Evolutionary conservation across 192 early-diverging fungal genomes (phyloP).

Genomic region (Coemansia umbellata): DNA sequence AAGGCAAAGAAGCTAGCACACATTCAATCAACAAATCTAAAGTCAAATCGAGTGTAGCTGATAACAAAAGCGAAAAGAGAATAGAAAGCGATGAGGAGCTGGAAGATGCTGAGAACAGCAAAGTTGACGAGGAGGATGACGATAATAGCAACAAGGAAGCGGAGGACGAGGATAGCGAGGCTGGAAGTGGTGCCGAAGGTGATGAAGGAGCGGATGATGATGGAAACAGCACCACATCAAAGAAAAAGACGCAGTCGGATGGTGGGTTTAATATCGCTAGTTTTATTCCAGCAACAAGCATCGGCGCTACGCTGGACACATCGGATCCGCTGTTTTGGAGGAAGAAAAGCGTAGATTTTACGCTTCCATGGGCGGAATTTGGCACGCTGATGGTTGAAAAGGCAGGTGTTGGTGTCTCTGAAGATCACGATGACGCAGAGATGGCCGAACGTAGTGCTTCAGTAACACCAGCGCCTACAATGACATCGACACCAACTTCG

Average conservation of each 20-base stretch:
- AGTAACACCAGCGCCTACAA: background rate
- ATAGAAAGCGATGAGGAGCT: too few relatives aligned
- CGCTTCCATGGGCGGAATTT: constrained; percentile 45
- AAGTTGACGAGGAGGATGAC: constrained; percentile 1
- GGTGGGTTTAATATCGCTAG: background rate
- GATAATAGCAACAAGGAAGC: background rate
- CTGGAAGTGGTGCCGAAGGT: background rate
- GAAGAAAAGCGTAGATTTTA: constrained; percentile 27
- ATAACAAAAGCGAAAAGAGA: background rate
- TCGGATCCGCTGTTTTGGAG: constrained; percentile 48
- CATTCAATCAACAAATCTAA: background rate
- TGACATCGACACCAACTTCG: background rate
- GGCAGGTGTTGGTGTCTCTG: constrained; percentile 24
- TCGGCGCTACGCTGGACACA: constrained; percentile 15
- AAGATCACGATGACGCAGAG: constrained; percentile 13
- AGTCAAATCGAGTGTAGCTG: background rate
- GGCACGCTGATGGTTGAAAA: constrained; percentile 45
- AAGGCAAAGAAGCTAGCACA: background rate
- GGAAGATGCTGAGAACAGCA: too few relatives aligned
- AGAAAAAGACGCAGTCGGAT: background rate
- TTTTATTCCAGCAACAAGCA: constrained; percentile 10
- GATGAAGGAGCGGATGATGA: background rate
- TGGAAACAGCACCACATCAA: background rate
- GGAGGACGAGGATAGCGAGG: background rate
- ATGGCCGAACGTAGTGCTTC: background rate